A percentile compares a stretch with the other conserved stretches of the same genome.
Conservation (phyloP, 2,329 filamentous ascomycete genomes). For the Fusarium sp. region DNA sequence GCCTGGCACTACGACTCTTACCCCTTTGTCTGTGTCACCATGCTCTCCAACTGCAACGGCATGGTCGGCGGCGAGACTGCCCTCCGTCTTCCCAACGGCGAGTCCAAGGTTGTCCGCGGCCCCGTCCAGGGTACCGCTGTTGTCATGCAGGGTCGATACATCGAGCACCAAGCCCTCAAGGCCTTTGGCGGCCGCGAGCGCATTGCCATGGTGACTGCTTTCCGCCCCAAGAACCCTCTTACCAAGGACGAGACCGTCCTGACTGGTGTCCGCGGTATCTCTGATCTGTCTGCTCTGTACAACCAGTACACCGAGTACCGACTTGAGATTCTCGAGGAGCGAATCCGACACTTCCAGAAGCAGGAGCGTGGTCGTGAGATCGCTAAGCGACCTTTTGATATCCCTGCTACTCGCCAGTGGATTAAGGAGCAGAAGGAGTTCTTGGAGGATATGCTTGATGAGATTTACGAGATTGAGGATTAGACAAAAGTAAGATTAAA, state of each 20-base stretch:
- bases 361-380: slow-evolving; percentile 33
- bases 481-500: not conserved
- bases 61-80: slow-evolving; percentile 78
- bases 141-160: slow-evolving; percentile 76
- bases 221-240: slow-evolving; percentile 69
- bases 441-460: slow-evolving; percentile 41
- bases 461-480: slow-evolving; percentile 27
- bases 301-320: slow-evolving; percentile 74
- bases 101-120: slow-evolving; percentile 70
- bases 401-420: slow-evolving; percentile 27
- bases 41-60: slow-evolving; percentile 73
- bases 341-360: slow-evolving; percentile 50
- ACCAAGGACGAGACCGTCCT: slow-evolving; percentile 73
- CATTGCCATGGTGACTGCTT: slow-evolving; percentile 76
- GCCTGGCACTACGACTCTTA: slow-evolving; percentile 77
- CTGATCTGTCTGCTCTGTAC: slow-evolving; percentile 70
- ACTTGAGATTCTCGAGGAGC: slow-evolving; percentile 74
- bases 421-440: slow-evolving; percentile 44
- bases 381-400: slow-evolving; percentile 33
- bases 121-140: slow-evolving; percentile 71
- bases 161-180: slow-evolving; percentile 73
- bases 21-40: slow-evolving; percentile 77
- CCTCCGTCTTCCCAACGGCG: slow-evolving; percentile 65
- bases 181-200: slow-evolving; percentile 72
- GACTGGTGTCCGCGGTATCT: slow-evolving; percentile 71